Evolutionary conservation across 176 grass and related monocot genomes (phyloP), one percentile per base, ranked within the genome.

Genomic region (Lolium perenne): DNA sequence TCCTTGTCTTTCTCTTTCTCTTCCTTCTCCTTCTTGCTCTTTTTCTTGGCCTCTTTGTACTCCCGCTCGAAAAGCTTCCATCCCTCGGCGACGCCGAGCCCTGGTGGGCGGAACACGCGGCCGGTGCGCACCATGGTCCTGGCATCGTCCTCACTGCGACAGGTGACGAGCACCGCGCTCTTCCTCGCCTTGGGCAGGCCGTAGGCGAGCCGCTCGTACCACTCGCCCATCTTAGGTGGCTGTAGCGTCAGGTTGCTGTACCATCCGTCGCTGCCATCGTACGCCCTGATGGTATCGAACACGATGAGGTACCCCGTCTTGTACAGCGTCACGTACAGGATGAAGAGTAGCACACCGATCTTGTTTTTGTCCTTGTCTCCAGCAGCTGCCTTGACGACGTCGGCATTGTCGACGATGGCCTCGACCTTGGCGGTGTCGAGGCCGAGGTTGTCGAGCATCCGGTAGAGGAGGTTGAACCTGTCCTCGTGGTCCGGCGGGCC

Each of bases 391-490:
- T 9, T 54, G 29, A 86, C 84, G 11, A 66, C 88, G 0, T 58
- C 6, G 6, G 82, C 73, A 0, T 20, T 7, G 71, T 78, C 5
- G 55, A 91, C 82, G 57, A 82, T 56, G 1, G 17, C 5, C 78
- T 91, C 82, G 7, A 91, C 45, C 63, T 79, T 77, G 54, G 1
- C 4, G n/a, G 86, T 85, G 82, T 91, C 90, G 43, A 85, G 82
- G 63, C 90, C 86, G 54, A 91, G 90, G 90, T 91, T 91, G 90
- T 91, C 90, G 43, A 91, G 82, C 86, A 91, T 91, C 71, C 90
- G 82, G 63, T 91, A 91, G 72, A 91, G 90, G 18, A 91, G 90
- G 68, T 18, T 20, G 61, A 48, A 14, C 51, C 38, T 75, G 56
- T 85, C 71, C 35, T 85, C 63, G 32, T n/a, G 10, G 63, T 83